Evolutionary conservation across 495 filamentous ascomycete species (phyloP), one percentile per base, ranked within the genome.

Genomic region (Penicillium turbatum): DNA sequence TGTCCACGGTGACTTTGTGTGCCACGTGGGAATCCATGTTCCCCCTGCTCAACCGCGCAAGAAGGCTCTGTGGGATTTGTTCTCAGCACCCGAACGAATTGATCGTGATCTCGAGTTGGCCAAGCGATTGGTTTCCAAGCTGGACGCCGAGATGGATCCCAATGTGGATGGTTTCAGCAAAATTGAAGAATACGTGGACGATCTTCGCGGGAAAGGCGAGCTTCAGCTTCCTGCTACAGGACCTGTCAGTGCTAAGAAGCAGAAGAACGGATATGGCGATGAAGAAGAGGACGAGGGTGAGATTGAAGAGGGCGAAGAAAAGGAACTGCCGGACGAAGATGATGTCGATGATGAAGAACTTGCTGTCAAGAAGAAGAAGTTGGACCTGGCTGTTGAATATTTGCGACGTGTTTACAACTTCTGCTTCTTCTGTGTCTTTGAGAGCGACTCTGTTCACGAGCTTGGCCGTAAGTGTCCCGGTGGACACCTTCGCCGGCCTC

Each of bases 381-480:
- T 99, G 34, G 93, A 99, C 68, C 73, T 99, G 46, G 79, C 93
- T 68, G 92, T 99, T 32, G 93, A 98, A 69, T 98, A 98, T 67
- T 80, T 98, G 45, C 90, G 93, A 32, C 85, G 93, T 12, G 92
- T 97, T 47, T 93, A 92, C 81, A 96, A 92, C 67, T 97, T 97
- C 73, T 98, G 93, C 76, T 96, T 98, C 76, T 98, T 97, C 76
- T 98, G 93, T 70, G 93, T 98, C 24, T 97, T 97, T 63, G 95
- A 97, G 69, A 91, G 89, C 68, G 93, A 98, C 67, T 97, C 92
- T 0, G 85, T 98, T 34, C 95, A 97, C 63, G 93, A 97, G 67
- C 77, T 98, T 43, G 90, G 86, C 27, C 82, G 95, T 46, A 98
- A 98, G 72, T 98, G 93, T 57, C 90, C 95, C 29, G 93, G 93